phyloP scores from a whole-genome alignment of 2,329 filamentous ascomycete genomes.

The Aspergillus sp. region DNA sequence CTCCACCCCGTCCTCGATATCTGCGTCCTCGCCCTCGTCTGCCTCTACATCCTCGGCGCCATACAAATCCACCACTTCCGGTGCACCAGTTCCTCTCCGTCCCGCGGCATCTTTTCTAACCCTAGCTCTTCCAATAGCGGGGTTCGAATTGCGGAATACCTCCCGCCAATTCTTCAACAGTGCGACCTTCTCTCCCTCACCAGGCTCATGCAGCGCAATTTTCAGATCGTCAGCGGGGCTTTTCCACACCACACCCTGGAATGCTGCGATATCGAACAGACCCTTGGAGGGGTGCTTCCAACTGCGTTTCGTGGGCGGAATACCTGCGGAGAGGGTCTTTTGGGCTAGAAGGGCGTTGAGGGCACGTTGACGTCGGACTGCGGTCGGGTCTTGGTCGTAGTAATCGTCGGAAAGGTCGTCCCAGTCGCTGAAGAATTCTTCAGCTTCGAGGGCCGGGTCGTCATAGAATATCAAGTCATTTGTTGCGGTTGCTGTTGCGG shows the following conservation, averaged over 20 bases:
- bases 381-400: constrained; percentile 46
- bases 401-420: constrained; percentile 50
- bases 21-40: background rate
- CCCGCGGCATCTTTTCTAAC: constrained; percentile 14
- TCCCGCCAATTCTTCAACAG: constrained; percentile 51
- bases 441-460: constrained; percentile 41
- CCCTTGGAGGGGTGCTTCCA: constrained; percentile 14
- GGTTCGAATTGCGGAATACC: constrained; percentile 42
- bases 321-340: background rate
- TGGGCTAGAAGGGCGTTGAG: constrained; percentile 13
- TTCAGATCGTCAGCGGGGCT: constrained; percentile 27
- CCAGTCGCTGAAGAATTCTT: constrained; percentile 49
- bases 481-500: constrained; percentile 41
- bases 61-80: background rate
- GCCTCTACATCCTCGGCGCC: background rate
- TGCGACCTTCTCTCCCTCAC: constrained; percentile 45
- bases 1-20: background rate
- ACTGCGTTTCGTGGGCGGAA: background rate
- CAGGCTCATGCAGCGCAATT: constrained; percentile 39
- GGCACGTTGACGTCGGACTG: constrained; percentile 26
- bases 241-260: constrained; percentile 47
- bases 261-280: constrained; percentile 29
- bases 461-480: constrained; percentile 45
- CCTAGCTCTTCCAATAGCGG: constrained; percentile 28
- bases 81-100: background rate